Evolutionary conservation across 345 rosid genomes (phyloP), one percentile per base, ranked within the genome.

Genomic region (Eucalyptus cloeziana): DNA sequence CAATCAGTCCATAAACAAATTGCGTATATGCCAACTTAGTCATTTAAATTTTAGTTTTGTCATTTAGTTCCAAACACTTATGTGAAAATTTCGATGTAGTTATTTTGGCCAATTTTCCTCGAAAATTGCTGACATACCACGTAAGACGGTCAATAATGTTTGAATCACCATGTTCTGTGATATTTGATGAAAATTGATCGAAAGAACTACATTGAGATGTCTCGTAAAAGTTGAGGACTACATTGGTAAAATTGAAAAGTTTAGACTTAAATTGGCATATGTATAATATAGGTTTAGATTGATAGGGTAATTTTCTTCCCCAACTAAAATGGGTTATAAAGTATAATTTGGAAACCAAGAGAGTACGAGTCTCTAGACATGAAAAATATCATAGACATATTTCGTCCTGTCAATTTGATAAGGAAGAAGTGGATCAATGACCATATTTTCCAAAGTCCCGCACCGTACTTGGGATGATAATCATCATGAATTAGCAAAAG

Each of bases 21-120:
- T n/a, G 1, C 0, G 0, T 7, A 17, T 67, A 31, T 67, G 12
- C 22, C 21, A 67, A 15, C n/a, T 4, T 67, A n/a, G 4, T 15
- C 21, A 17, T 14, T 67, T n/a, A 67, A 2, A 7, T 67, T 7
- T 15, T 13, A 67, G 5, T 67, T 67, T 67, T 31, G 2, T 31
- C 40, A n/a, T 67, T 67, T 14, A 8, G 40, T 15, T 9, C 2
- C 5, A 31, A n/a, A 1, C 22, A 7, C 4, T 31, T 67, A 12
- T 10, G 5, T 37, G 6, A 67, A 67, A 67, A 52, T 31, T 67
- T 9, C 7, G 0, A 15, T 67, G 3, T 67, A n/a, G 3, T 31
- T 15, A 4, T 67, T 15, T 1, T 1, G 0, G 5, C 0, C 0
- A 67, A 7, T 4, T 67, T 67, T 67, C 21, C 0, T 0, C 0